Evolutionary conservation across 257 asterid genomes (phyloP), one percentile per base, ranked within the genome.

Genomic region (Agastache rugosa): DNA sequence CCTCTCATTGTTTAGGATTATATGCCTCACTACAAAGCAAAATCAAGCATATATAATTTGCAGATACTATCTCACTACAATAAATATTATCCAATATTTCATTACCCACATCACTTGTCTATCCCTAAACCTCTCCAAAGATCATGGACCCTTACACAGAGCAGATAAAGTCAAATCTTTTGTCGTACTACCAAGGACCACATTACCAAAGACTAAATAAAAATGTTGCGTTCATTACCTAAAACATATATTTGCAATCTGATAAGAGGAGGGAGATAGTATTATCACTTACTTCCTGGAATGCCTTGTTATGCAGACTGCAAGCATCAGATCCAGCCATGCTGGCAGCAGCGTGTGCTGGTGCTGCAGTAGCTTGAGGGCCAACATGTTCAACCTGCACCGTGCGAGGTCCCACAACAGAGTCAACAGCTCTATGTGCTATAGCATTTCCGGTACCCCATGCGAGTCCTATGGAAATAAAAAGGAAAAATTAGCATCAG

Each of bases 341-440:
- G 58, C 58, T 17, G 55, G 20, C 1, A 1, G 44, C 44, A 39
- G 42, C 2, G 1, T 35, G 39, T 35, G 39, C 39, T 16, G 56
- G 20, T 16, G 56, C 56, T 16, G 58, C 11, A 50, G 58, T 81
- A 66, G 87, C 83, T 56, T 81, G 83, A 62, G 92, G 59, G 71
- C 8, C 83, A 25, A 83, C 95, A 56, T 84, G 47, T 77, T 91
- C 97, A 39, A 85, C 93, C 60, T 85, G 91, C 75, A 91, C 73
- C 14, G 93, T 87, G 10, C 96, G 93, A 68, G 96, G 93, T 55
- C 97, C 97, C 82, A 89, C 19, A 61, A 91, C 84, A 56, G 91
- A 72, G 80, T 93, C 97, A 29, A 88, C 96, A 35, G 86, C 93
- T 78, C 96, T 85, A 64, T 91, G 96, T 19, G 90, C 98, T 69